Percentiles rank a stretch among this genome's conserved stretches.
phyloP scores from a whole-genome alignment of 192 early-diverging fungal species.

The Mortierella hygrophila region DNA sequence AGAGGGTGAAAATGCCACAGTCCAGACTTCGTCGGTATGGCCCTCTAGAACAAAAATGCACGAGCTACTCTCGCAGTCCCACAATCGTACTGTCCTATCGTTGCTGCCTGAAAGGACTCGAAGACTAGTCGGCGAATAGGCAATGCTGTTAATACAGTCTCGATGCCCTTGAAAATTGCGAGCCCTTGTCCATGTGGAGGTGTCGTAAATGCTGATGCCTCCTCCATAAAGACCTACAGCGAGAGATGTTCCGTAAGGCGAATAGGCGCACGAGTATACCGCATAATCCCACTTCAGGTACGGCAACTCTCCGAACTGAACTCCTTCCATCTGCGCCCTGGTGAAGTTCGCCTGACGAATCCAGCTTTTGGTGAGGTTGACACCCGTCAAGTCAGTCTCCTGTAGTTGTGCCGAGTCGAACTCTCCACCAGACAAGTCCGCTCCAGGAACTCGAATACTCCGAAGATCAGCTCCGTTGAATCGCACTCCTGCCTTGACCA shows the following conservation, averaged over 20 bases:
- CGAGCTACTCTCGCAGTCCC: background rate
- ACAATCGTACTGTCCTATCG: background rate
- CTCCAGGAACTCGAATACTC: constrained; percentile 9
- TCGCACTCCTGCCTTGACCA: constrained; percentile 3
- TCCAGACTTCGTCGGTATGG: background rate
- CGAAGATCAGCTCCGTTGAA: constrained; percentile 13
- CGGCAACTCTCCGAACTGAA: constrained; percentile 10
- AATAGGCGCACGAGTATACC: background rate
- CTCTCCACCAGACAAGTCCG: constrained; percentile 2
- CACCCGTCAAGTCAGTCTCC: background rate
- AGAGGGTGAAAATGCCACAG: background rate
- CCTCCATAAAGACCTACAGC: background rate
- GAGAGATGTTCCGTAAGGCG: background rate
- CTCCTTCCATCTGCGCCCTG: background rate
- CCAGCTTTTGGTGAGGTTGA: constrained; percentile 2
- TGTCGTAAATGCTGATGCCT: background rate
- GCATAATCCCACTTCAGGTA: background rate
- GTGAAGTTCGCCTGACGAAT: constrained; percentile 1
- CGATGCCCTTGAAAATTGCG: background rate
- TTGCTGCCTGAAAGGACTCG: background rate
- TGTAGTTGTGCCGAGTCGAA: constrained; percentile 14
- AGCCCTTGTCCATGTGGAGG: background rate
- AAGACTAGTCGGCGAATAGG: background rate
- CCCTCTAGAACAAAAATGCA: background rate
- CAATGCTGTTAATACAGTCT: background rate